These are phyloP conservation scores for Verticillium zaregamsianum DNA, from an alignment of 2,329 filamentous ascomycete species.

Conservation along the genomic window DNA sequence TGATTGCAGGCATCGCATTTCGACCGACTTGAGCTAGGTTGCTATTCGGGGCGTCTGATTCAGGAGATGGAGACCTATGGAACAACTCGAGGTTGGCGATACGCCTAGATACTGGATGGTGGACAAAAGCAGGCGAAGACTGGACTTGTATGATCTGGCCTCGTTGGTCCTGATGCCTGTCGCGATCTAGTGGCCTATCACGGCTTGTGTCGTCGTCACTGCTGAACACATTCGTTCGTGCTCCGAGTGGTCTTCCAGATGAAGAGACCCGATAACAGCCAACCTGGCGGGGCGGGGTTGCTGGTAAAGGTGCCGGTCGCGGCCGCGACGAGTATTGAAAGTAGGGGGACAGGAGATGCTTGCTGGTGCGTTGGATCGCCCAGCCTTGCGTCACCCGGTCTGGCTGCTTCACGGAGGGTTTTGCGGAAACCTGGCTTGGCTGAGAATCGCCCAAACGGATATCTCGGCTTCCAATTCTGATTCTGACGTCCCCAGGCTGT, in stretches of 20 bases:
- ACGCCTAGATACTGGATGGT: slow-evolving; percentile 10
- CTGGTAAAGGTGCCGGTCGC: background rate
- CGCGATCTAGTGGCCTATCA: background rate
- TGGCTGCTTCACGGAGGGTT: background rate
- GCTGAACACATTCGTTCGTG: background rate
- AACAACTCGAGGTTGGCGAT: slow-evolving; percentile 5
- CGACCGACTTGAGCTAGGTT: slow-evolving; percentile 4
- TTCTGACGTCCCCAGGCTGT: background rate
- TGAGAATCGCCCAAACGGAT: background rate
- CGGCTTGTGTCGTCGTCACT: background rate
- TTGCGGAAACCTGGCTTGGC: background rate
- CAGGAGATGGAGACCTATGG: background rate
- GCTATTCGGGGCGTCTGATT: slow-evolving; percentile 1
- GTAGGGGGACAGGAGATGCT: background rate
- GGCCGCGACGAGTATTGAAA: background rate
- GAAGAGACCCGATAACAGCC: background rate
- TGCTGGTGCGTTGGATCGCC: background rate
- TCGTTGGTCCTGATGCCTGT: background rate
- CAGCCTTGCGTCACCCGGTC: background rate
- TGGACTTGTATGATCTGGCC: background rate
- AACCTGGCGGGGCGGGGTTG: background rate
- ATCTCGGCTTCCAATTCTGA: slow-evolving; percentile 11
- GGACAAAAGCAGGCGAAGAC: slow-evolving; percentile 3
- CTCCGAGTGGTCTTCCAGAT: background rate
- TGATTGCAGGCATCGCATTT: background rate